phyloP scores from a whole-genome alignment of 805 yeast species.

The Wickerhamiella azymoides region DNA sequence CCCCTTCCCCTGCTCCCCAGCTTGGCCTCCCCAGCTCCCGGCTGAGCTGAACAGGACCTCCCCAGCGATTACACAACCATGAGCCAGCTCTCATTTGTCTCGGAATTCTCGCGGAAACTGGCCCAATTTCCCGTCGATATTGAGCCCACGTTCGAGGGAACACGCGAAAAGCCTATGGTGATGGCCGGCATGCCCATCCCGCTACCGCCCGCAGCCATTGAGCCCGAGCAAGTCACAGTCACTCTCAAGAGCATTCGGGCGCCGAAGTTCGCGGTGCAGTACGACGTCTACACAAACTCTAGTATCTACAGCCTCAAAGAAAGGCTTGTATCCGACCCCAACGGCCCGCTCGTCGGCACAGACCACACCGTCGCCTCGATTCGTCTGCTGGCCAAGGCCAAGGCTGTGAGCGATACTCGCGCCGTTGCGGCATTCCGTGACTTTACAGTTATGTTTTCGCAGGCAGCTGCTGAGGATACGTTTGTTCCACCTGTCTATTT shows the following conservation, averaged over 20 bases:
- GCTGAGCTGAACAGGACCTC: background rate
- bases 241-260: conserved; percentile 54
- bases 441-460: conserved; percentile 17
- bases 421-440: conserved; percentile 15
- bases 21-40: background rate
- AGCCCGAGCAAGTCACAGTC: conserved; percentile 16
- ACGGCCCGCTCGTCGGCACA: conserved; percentile 15
- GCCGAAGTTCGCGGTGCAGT: conserved; percentile 43
- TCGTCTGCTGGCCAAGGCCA: conserved; percentile 15
- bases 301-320: conserved; percentile 22
- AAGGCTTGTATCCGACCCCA: conserved; percentile 20
- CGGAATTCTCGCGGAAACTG: conserved; percentile 2
- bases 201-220: background rate
- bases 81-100: conserved; percentile 4
- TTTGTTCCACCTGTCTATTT: conserved; percentile 16
- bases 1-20: too few relatives aligned
- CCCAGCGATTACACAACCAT: background rate
- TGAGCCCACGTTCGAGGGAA: conserved; percentile 8
- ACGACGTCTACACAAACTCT: conserved; percentile 16
- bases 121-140: conserved; percentile 1
- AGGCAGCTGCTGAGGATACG: conserved; percentile 7
- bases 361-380: conserved; percentile 10
- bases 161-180: conserved; percentile 5
- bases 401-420: conserved; percentile 17
- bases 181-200: conserved; percentile 5